Evolutionary conservation across 495 filamentous ascomycete genomes (phyloP).

Genomic region (Penicillium chermesinum): DNA sequence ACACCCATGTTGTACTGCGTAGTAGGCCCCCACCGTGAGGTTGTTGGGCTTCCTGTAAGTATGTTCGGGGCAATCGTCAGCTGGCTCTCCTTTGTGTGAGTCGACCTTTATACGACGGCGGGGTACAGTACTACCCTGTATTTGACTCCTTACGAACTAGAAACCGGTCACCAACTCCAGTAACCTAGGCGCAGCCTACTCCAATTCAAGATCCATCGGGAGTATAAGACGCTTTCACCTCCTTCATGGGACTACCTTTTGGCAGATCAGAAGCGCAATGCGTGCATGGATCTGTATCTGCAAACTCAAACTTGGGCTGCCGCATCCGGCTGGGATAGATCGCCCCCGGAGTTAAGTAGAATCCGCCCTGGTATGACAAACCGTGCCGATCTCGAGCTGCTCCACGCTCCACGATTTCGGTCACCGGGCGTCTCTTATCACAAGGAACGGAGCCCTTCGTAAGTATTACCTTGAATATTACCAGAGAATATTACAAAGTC

Average conservation of each 20-base stretch:
- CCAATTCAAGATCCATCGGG: too few species aligned
- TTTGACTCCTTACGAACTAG: too few species aligned
- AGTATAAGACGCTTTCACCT: too few species aligned
- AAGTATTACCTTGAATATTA: background rate
- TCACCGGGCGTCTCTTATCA: slow-evolving; percentile 27
- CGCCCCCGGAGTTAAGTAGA: slow-evolving; percentile 21
- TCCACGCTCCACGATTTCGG: slow-evolving; percentile 30
- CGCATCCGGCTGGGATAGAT: slow-evolving; percentile 22
- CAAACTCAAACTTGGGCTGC: background rate
- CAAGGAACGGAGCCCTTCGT: slow-evolving; percentile 2
- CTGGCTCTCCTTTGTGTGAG: slow-evolving; percentile 10
- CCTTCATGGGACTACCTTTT: too few species aligned
- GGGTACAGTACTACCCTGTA: background rate
- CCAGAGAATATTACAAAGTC: background rate
- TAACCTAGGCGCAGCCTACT: too few species aligned
- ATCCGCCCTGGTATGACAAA: slow-evolving; percentile 37
- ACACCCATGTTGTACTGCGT: slow-evolving; percentile 1
- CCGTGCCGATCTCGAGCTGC: slow-evolving; percentile 31
- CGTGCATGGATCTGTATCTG: too few species aligned
- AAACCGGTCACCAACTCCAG: too few species aligned
- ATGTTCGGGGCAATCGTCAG: slow-evolving; percentile 5
- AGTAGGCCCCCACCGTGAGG: slow-evolving; percentile 25
- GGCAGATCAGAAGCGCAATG: too few species aligned
- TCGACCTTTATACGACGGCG: background rate
- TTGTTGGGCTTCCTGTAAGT: slow-evolving; percentile 6